Evolutionary conservation across 2,329 filamentous ascomycete species (phyloP).

Genomic region (Aspergillus persii): DNA sequence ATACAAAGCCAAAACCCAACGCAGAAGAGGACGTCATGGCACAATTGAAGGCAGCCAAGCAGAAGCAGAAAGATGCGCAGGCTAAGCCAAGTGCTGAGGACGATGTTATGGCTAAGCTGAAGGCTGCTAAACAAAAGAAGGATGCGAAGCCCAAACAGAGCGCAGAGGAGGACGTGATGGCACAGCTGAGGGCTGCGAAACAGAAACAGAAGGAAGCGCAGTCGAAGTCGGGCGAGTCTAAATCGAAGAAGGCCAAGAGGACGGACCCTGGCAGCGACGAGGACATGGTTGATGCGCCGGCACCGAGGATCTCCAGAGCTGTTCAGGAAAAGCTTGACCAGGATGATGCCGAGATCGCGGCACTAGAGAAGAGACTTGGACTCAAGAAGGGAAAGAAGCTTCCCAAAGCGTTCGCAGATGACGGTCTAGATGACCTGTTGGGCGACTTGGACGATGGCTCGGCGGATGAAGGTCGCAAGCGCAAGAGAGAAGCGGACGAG

Average conservation of each 20-base stretch:
- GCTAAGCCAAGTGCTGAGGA: not conserved
- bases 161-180: constrained; percentile 19
- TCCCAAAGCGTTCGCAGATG: constrained; percentile 71
- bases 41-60: constrained; percentile 19
- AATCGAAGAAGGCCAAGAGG: constrained; percentile 26
- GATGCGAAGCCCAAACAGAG: constrained; percentile 26
- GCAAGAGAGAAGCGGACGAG: constrained; percentile 62
- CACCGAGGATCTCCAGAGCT: constrained; percentile 30
- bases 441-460: constrained; percentile 61
- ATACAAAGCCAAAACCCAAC: constrained; percentile 32
- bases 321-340: constrained; percentile 67
- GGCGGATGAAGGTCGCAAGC: constrained; percentile 51
- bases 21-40: not conserved
- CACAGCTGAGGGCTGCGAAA: constrained; percentile 18
- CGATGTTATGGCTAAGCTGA: constrained; percentile 15
- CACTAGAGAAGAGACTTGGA: constrained; percentile 82
- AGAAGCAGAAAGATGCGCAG: constrained; percentile 3
- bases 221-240: constrained; percentile 40
- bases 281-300: constrained; percentile 22
- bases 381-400: constrained; percentile 73
- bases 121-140: constrained; percentile 7
- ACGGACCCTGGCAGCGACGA: constrained; percentile 28
- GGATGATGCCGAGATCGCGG: constrained; percentile 86
- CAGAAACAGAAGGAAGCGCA: constrained; percentile 18
- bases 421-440: constrained; percentile 77